Conservation (phyloP, 768 basidiomycete genomes). For the Boletus rubroflammeus region DNA sequence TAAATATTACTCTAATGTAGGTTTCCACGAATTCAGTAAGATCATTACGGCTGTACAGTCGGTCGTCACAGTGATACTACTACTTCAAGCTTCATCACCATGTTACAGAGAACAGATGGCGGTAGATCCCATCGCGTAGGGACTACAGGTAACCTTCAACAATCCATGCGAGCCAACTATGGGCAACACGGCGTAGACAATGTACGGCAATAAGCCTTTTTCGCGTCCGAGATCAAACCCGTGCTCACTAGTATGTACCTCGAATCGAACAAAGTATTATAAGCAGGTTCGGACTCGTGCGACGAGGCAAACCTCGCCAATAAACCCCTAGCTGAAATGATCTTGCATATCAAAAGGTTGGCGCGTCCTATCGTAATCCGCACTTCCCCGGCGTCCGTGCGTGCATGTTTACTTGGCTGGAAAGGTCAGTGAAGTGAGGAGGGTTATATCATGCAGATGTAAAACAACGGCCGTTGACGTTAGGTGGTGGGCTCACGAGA, state of each 20-base stretch:
- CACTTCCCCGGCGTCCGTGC: slow-evolving; percentile 65
- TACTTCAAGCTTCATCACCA: not conserved
- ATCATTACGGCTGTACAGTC: not conserved
- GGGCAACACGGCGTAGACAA: slow-evolving; percentile 56
- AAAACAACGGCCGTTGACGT: slow-evolving; percentile 13
- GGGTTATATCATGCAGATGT: not conserved
- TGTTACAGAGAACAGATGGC: slow-evolving; percentile 4
- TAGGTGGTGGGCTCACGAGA: slow-evolving; percentile 28
- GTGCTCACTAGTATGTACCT: not conserved
- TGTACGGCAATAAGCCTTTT: slow-evolving; percentile 31
- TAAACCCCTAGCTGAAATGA: not conserved
- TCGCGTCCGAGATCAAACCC: not conserved
- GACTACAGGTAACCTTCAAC: slow-evolving; percentile 24
- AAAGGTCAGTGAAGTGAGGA: slow-evolving; percentile 36
- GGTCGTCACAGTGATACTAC: not conserved
- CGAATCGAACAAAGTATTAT: slow-evolving; percentile 21
- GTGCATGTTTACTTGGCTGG: slow-evolving; percentile 51
- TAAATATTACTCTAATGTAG: not conserved
- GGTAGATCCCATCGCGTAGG: slow-evolving; percentile 24
- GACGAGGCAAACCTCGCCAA: not conserved
- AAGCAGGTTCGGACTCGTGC: slow-evolving; percentile 20
- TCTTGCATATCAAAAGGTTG: slow-evolving; percentile 39
- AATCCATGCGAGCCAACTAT: slow-evolving; percentile 53
- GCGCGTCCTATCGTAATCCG: slow-evolving; percentile 68
- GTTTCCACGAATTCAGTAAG: not conserved